Evolutionary conservation across 2,329 filamentous ascomycete genomes (phyloP), one percentile per base, ranked within the genome.

Genomic region (Orbilia blumenaviensis): DNA sequence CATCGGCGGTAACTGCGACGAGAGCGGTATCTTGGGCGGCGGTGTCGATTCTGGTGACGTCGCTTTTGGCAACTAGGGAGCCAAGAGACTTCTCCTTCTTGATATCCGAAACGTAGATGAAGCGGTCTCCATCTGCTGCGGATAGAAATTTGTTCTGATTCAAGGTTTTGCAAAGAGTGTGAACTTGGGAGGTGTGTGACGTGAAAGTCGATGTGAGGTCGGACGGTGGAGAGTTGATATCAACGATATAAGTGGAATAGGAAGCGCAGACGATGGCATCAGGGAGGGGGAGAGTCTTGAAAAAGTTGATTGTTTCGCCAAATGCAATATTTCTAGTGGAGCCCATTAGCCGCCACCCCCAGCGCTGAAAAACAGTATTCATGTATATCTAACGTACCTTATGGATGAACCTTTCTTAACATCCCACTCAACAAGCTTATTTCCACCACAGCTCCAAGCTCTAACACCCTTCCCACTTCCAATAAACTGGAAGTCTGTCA

Each of bases 381-480:
- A 54, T n/a, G 29, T n/a, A 46, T 42, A 32, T 60, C 27, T 34
- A 41, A 77, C 81, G 77, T 82, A 86, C 86, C 84, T 83, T 68
- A 83, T 81, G 58, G 81, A 82, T 77, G 83, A 81, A 66, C 83
- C 83, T 21, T 82, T 84, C 78, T 80, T 81, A 66, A 87, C 79
- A 81, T 87, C 84, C 86, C 86, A 87, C 78, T 86, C 85, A 21
- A 86, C 83, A 54, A 87, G 82, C 78, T 84, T 86, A 80, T 87
- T 86, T 58, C 84, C 84, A 56, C 86, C 86, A 71, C 86, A 84
- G 82, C 86, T 87, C 86, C 86, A 87, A n/a, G 83, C 85, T 78
- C 85, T 84, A 21, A 82, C 79, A 63, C 79, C 80, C 21, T 83
- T 81, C 6, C 80, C 80, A 32, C 82, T 81, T 44, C 82, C 80